Evolutionary conservation across 176 grass and related monocot species (phyloP).

Genomic region (Neostapfia colusana): DNA sequence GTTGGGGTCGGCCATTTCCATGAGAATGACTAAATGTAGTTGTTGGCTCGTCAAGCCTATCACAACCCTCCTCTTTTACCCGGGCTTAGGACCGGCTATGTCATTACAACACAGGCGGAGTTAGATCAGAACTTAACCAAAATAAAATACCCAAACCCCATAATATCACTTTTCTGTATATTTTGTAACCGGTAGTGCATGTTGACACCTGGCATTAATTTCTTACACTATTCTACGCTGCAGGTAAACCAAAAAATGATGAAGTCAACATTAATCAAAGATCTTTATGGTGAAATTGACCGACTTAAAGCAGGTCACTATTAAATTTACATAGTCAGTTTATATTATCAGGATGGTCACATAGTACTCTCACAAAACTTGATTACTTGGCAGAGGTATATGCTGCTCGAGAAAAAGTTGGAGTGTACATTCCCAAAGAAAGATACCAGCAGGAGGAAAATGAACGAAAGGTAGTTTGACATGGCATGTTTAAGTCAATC

Average conservation of each 20-base stretch:
- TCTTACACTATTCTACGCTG: not conserved
- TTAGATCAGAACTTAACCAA: too few relatives aligned
- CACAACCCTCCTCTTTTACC: too few relatives aligned
- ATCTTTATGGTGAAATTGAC: conserved; percentile 98
- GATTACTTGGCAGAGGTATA: conserved; percentile 75
- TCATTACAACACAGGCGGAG: too few relatives aligned
- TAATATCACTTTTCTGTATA: too few relatives aligned
- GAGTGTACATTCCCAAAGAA: conserved; percentile 96
- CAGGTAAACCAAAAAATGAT: not conserved
- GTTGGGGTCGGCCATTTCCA: too few relatives aligned
- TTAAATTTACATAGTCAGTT: not conserved
- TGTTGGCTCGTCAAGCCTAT: too few relatives aligned
- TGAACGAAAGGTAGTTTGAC: conserved; percentile 79
- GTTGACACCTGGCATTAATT: not conserved
- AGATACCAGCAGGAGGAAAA: conserved; percentile 85
- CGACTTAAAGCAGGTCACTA: conserved; percentile 86
- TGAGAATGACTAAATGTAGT: too few relatives aligned
- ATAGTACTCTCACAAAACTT: conserved; percentile 30
- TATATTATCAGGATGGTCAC: conserved; percentile 18
- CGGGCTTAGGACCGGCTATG: too few relatives aligned
- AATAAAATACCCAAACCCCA: too few relatives aligned
- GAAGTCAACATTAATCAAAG: conserved; percentile 98
- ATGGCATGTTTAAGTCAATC: conserved; percentile 1
- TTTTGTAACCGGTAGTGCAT: conserved; percentile 1
- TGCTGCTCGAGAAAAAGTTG: conserved; percentile 92